A percentile compares a stretch with the other conserved stretches of the same genome.
Evolutionary conservation across 306 rosid genomes (phyloP).

Genomic region (Phaseolus lunatus): DNA sequence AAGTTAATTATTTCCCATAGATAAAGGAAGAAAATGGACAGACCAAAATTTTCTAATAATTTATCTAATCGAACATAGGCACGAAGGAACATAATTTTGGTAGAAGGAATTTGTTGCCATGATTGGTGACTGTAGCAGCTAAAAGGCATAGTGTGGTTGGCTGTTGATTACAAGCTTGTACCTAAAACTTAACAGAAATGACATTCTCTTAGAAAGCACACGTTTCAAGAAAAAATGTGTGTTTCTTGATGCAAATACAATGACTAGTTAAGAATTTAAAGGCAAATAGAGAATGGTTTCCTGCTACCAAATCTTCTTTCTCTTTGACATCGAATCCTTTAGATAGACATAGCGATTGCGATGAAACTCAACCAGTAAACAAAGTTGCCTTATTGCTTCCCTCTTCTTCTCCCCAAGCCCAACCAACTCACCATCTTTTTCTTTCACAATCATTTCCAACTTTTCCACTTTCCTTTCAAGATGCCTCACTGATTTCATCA

Average conservation of each 20-base stretch:
- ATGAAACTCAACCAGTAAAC: conserved; percentile 71
- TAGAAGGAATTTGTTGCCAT: neutral
- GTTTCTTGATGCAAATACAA: neutral
- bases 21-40: no score
- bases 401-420: conserved; percentile 70
- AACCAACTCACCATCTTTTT: conserved; percentile 64
- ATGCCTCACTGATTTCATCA: conserved; percentile 49
- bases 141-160: neutral
- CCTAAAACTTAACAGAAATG: neutral
- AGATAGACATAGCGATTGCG: conserved; percentile 60
- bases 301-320: conserved; percentile 7
- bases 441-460: conserved; percentile 60
- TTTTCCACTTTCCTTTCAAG: conserved; percentile 64
- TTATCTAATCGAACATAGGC: neutral
- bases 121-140: neutral
- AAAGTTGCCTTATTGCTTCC: conserved; percentile 83
- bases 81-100: neutral
- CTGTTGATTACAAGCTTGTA: neutral
- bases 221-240: neutral
- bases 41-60: neutral
- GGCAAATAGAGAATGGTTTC: neutral
- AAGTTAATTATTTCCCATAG: no score
- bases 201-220: neutral
- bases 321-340: conserved; percentile 46
- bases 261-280: neutral